Conservation (phyloP, 352 stramenopile species). For the Phytophthora uliginosa region DNA sequence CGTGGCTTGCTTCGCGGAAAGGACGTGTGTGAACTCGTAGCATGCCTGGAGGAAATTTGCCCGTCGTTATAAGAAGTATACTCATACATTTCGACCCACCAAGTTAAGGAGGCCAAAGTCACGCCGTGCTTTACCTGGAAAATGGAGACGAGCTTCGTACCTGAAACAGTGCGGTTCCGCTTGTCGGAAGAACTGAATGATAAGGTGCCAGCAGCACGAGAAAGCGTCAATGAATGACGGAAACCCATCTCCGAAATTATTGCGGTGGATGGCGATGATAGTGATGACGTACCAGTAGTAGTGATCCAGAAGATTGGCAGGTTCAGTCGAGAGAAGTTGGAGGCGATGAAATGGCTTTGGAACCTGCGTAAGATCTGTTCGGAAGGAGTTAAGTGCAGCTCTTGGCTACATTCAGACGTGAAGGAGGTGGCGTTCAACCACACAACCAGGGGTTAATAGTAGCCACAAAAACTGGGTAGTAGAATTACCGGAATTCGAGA, state of each 20-base stretch:
- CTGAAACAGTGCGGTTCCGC: not conserved
- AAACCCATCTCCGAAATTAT: not conserved
- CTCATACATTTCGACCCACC: not conserved
- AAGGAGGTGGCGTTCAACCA: not conserved
- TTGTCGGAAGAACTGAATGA: not conserved
- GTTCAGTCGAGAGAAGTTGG: slow-evolving; percentile 2
- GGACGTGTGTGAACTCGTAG: not conserved
- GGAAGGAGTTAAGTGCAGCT: not conserved
- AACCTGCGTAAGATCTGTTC: not conserved
- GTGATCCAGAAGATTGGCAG: not conserved
- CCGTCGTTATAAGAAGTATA: not conserved
- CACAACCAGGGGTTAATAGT: too few relatives aligned
- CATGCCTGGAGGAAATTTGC: not conserved
- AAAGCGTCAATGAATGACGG: not conserved
- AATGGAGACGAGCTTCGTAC: not conserved
- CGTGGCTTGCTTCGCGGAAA: slow-evolving; percentile 3
- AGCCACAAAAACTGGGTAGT: too few relatives aligned
- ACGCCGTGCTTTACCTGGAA: not conserved
- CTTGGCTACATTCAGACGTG: not conserved
- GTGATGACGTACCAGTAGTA: slow-evolving; percentile 7
- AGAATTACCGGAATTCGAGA: too few relatives aligned
- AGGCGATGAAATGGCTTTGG: slow-evolving; percentile 16
- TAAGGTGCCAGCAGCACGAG: not conserved
- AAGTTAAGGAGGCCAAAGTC: not conserved
- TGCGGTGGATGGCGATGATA: not conserved